Evolutionary conservation across 2,329 filamentous ascomycete genomes (phyloP), one percentile per base, ranked within the genome.

Genomic region (Aspergillus sp.): DNA sequence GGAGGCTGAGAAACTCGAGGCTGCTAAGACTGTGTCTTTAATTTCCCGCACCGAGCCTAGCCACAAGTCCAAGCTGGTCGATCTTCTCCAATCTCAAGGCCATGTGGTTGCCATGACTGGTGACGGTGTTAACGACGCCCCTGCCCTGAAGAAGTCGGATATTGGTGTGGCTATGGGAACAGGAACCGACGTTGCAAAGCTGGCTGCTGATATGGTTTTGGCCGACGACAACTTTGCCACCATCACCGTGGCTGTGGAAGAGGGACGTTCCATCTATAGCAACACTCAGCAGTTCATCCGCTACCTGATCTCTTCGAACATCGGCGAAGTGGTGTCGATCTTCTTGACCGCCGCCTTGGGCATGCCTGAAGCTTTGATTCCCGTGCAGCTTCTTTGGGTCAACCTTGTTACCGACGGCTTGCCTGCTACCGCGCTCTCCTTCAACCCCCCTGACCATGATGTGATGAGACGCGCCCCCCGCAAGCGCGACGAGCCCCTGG

Each of bases 231-330:
- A 99, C 83, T 99, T 99, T 77, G 95, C 95, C 63, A 99, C 95
- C 3, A 99, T 99, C 68, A 91, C 96, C 76, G 84, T 92, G 58
- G 95, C 95, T 53, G 93, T 99, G 65, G 95, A 99, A 76, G 95
- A 99, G 80, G 95, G 95, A 57, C 90, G 95, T 64, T 93, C 93
- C 65, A 99, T 99, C 80, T 99, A 97, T 86, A 98, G 95, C 88
- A 99, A 99, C 84, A 99, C 95, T 5, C 95, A 99, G 76, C 95
- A 99, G 77, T 99, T 99, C 79, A 99, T 99, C 79, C 91, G 96
- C 53, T 99, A 99, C 77, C 86, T 99, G 63, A 99, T 99, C 76
- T 98, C 94, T 8, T 98, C 94, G 65, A 99, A 99, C 82, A 99
- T 99, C 67, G 96, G 95, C 71, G 95, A 99, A 77, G 95, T 99